Percentiles rank a stretch among this genome's conserved stretches.
These are phyloP conservation scores for Leccinum barrowsii DNA, from an alignment of 768 basidiomycete species.

Conservation along the genomic window DNA sequence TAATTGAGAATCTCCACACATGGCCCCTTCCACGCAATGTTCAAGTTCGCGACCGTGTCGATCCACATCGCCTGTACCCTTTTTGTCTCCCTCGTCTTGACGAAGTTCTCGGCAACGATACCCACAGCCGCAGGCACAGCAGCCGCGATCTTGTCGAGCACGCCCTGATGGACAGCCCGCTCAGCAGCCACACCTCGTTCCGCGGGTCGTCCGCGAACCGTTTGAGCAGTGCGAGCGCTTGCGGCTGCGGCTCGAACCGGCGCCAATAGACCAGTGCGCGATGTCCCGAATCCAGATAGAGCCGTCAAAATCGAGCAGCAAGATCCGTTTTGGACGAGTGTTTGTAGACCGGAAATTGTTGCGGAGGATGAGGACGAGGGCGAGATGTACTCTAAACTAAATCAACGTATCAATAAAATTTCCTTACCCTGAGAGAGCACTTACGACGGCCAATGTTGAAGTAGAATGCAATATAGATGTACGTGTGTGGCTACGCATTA, in stretches of 20 bases:
- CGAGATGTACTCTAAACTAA: no score
- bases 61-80: conserved; percentile 53
- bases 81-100: conserved; percentile 48
- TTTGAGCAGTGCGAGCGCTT: conserved; percentile 47
- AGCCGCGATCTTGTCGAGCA: conserved; percentile 60
- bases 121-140: conserved; percentile 66
- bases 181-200: conserved; percentile 82
- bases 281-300: conserved; percentile 70
- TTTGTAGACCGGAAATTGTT: conserved; percentile 37
- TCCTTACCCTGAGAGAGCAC: no score
- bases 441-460: no score
- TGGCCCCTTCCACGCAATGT: conserved; percentile 75
- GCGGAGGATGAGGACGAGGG: no score
- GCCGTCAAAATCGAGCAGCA: conserved; percentile 78
- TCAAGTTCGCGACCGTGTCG: conserved; percentile 75
- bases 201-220: conserved; percentile 56
- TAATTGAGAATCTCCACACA: conserved; percentile 84
- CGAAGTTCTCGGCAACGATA: conserved; percentile 84
- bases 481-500: no score
- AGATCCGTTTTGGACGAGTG: conserved; percentile 60
- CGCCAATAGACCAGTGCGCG: conserved; percentile 40
- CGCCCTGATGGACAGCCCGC: conserved; percentile 64
- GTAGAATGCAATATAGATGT: no score
- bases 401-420: no score
- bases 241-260: conserved; percentile 39